phyloP scores from a whole-genome alignment of 2,329 filamentous ascomycete genomes.

The Colletotrichum camelliae region DNA sequence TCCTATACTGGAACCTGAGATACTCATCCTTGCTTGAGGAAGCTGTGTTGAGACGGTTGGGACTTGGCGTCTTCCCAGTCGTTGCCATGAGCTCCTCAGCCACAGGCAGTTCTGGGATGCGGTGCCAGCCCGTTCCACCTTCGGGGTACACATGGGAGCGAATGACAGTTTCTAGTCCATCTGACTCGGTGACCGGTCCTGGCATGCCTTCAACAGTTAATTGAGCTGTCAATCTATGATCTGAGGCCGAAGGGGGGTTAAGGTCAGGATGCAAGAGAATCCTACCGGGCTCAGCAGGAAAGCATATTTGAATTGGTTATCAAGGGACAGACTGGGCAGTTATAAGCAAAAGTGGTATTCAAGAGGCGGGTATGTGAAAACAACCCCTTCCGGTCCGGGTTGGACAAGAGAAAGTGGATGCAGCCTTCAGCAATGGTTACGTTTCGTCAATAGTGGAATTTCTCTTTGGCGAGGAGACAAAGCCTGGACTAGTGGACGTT shows the following conservation, averaged over 20 bases:
- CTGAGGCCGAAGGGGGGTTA: neutral
- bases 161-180: neutral
- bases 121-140: neutral
- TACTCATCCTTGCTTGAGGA: slow-evolving; percentile 71
- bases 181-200: neutral
- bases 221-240: neutral
- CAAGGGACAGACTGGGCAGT: neutral
- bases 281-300: neutral
- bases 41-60: slow-evolving; percentile 60
- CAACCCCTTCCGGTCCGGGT: neutral
- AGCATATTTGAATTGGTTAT: neutral
- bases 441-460: neutral
- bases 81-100: slow-evolving; percentile 54
- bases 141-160: neutral
- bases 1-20: slow-evolving; percentile 73
- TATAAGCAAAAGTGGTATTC: neutral
- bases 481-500: neutral
- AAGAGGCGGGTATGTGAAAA: neutral
- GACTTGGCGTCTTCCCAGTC: slow-evolving; percentile 37
- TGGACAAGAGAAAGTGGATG: neutral
- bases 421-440: neutral
- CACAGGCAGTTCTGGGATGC: slow-evolving; percentile 59
- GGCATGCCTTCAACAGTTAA: neutral
- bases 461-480: neutral
- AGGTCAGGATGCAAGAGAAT: neutral